Base-by-base conservation (phyloP, 2,329 filamentous ascomycete genomes). In the Tolypocladium amazonense region DNA sequence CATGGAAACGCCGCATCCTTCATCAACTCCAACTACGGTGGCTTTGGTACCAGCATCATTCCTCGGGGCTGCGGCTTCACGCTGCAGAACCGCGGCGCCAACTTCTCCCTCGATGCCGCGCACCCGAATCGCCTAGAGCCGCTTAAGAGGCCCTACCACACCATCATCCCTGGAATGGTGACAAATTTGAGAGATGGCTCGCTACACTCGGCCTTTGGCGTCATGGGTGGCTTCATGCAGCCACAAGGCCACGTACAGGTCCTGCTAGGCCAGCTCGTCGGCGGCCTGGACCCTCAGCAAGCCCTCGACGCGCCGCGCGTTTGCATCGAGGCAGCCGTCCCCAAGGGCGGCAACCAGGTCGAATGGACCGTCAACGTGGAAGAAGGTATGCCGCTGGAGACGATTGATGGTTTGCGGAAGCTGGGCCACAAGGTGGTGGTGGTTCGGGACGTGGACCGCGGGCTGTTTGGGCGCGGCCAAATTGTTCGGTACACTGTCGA, bases 161-260 rank as follows among this genome's bases (percentile, higher is more conserved):
- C 94, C 58, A 97, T 99, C 72, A 99, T 99, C 67, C 93, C 94
- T 0, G 93, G 89, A 0, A 82, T 97, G 72, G 85, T 93, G 23
- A 97, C 94, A 0, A 91, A 94, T 65, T 71, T 84, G 23, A 76
- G 77, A 5, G 91, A 95, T 66, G 84, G 84, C 33, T 87, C 83
- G 56, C 76, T 97, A 60, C 90, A 96, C 72, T 88, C 85, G 4
- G 89, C 96, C 0, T 97, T 93, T 68, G 94, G 94, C 58, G 93
- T 97, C 62, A 97, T 97, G 94, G 94, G 94, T 58, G 93, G 92
- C 2, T 97, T 95, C 75, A 97, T 97, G 89, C 94, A 99, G 76
- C 94, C 94, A 0, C 94, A 97, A 74, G 94, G 93, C 27, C 94
- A 97, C 62, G 87, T 97, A 0, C 94, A 97, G 73, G 92, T 96